Evolutionary conservation across 306 rosid genomes (phyloP).

Genomic region (Acacia crassicarpa): DNA sequence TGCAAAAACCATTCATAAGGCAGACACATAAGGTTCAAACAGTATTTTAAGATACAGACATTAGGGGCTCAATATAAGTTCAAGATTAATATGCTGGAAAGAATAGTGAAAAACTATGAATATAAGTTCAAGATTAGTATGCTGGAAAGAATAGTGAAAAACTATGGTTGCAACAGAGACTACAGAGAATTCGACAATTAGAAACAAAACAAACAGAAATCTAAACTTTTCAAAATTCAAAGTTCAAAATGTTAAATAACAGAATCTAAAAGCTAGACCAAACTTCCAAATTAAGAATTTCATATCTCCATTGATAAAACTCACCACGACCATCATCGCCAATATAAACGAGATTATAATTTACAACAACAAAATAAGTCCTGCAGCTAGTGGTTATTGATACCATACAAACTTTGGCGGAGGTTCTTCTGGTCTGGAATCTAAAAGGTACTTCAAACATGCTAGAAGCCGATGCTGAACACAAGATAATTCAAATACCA

Average conservation of each 20-base stretch:
- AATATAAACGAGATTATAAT: not conserved
- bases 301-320: not conserved
- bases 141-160: not conserved
- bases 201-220: not conserved
- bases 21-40: not conserved
- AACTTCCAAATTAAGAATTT: slow-evolving; percentile 1
- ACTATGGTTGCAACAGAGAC: not conserved
- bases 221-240: not conserved
- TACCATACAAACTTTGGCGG: not conserved
- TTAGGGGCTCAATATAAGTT: not conserved
- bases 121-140: not conserved
- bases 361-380: not conserved
- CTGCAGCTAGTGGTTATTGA: slow-evolving; percentile 2
- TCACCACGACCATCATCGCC: not conserved
- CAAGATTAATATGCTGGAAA: not conserved
- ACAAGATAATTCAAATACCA: slow-evolving; percentile 13
- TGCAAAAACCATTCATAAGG: slow-evolving; percentile 26
- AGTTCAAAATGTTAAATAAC: not conserved
- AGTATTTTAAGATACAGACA: not conserved
- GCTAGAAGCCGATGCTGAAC: slow-evolving; percentile 9
- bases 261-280: slow-evolving; percentile 7
- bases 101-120: not conserved
- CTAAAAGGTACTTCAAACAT: slow-evolving; percentile 13
- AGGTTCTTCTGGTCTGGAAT: not conserved
- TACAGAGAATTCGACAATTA: not conserved